Evolutionary conservation across 2,329 filamentous ascomycete genomes (phyloP), one percentile per base, ranked within the genome.

Genomic region (Fusarium verticillioides): DNA sequence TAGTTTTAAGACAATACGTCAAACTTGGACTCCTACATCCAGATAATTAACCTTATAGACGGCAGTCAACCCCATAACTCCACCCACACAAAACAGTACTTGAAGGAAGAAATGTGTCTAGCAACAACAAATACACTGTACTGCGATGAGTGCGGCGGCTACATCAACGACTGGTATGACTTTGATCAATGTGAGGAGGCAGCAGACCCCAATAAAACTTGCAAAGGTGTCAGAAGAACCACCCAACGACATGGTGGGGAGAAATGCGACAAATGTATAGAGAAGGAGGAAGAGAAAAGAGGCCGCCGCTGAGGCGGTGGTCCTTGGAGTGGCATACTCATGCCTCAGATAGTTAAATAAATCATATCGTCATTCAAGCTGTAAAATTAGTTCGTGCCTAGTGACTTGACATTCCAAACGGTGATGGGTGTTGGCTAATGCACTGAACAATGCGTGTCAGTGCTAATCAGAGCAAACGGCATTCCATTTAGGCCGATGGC

Each of bases 81-180:
- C 0, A 39, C 12, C 19, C 19, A 21, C 1, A 2, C 1, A n/a
- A 9, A 23, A 18, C 1, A 19, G 4, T 6, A 10, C 16, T n/a
- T 4, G 8, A n/a, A 18, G 4, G 13, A 50, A 23, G 18, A 4
- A 2, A 50, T 50, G n/a, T 50, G 47, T 23, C 7, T 10, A 34
- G 30, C 32, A 50, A 34, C 30, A 23, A 50, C n/a, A 7, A 18
- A 50, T 10, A 23, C 47, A 12, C 18, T 23, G 16, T 13, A 34
- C 23, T 50, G 30, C n/a, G 11, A 50, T 50, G 47, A 50, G 3
- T 50, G 30, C 9, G 30, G 30, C 28, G 32, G 12, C 6, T 34
- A 34, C 3, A 23, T 50, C 11, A 23, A 23, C 8, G 47, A 34
- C 30, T 34, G 30, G 47, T 34, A 50, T 19, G 18, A 12, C 6